Evolutionary conservation across 176 grass and related monocot species (phyloP).

Genomic region (Carex kokanica): DNA sequence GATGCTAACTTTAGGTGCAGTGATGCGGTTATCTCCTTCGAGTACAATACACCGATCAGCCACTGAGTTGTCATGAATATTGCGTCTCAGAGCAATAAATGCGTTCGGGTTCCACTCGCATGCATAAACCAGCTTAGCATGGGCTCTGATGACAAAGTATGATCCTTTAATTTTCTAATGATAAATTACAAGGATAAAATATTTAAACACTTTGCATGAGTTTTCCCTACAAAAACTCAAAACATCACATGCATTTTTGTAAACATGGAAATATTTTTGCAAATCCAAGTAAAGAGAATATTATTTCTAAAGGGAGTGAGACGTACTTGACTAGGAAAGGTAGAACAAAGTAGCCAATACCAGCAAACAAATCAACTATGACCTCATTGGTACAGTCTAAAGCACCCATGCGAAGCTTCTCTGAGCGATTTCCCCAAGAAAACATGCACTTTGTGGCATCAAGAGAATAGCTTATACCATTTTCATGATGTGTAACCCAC

Average conservation of each 20-base stretch:
- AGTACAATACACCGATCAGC: slow-evolving; percentile 72
- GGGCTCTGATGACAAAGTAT: slow-evolving; percentile 46
- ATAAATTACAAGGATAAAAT: neutral
- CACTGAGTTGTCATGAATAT: slow-evolving; percentile 62
- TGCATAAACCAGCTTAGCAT: slow-evolving; percentile 88
- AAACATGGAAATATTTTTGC: neutral
- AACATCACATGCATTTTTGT: neutral
- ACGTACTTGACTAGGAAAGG: slow-evolving; percentile 94
- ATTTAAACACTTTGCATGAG: neutral
- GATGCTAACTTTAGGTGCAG: slow-evolving; percentile 69
- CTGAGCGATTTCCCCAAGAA: slow-evolving; percentile 91
- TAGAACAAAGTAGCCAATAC: slow-evolving; percentile 95
- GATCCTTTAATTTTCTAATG: neutral
- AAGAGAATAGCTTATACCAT: slow-evolving; percentile 77
- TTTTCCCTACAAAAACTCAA: neutral
- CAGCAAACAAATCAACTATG: slow-evolving; percentile 86
- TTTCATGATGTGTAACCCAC: slow-evolving; percentile 85
- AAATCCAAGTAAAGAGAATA: neutral
- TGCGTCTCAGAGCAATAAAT: slow-evolving; percentile 62
- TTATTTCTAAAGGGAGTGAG: neutral
- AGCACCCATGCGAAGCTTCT: slow-evolving; percentile 79
- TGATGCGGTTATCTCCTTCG: slow-evolving; percentile 86
- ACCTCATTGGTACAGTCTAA: slow-evolving; percentile 78
- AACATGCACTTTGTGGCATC: slow-evolving; percentile 97
- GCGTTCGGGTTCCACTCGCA: slow-evolving; percentile 96